These are phyloP conservation scores for Wickerhamomyces tratensis DNA, from an alignment of 805 yeast genomes.

Conservation along the genomic window DNA sequence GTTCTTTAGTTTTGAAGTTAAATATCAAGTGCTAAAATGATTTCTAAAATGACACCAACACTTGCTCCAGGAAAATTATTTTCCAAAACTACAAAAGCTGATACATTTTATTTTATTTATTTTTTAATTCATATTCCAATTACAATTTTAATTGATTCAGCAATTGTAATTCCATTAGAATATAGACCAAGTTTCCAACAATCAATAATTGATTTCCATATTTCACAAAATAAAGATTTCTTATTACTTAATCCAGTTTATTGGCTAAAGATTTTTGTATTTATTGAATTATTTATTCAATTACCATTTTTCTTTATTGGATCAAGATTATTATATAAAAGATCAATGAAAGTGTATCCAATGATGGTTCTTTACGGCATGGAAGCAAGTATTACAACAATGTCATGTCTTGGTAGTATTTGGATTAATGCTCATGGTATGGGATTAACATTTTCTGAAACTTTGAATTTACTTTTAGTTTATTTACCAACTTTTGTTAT, in stretches of 20 bases:
- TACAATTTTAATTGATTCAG: slow-evolving; percentile 66
- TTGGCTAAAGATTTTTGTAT: slow-evolving; percentile 70
- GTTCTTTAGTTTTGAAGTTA: too few relatives aligned
- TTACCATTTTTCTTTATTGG: slow-evolving; percentile 63
- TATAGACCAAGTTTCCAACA: slow-evolving; percentile 40
- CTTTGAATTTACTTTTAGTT: slow-evolving; percentile 34
- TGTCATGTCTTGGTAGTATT: slow-evolving; percentile 56
- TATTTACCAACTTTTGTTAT: slow-evolving; percentile 68
- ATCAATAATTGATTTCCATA: slow-evolving; percentile 46
- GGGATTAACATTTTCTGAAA: slow-evolving; percentile 23
- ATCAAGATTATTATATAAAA: slow-evolving; percentile 22
- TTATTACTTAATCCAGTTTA: slow-evolving; percentile 46
- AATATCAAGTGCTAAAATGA: too few relatives aligned
- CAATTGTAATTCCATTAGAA: slow-evolving; percentile 51
- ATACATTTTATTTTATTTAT: slow-evolving; percentile 39
- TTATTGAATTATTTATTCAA: slow-evolving; percentile 66
- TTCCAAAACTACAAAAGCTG: slow-evolving; percentile 15
- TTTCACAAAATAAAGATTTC: slow-evolving; percentile 60
- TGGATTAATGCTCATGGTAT: slow-evolving; percentile 23
- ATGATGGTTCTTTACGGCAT: slow-evolving; percentile 61
- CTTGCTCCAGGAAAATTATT: slow-evolving; percentile 5
- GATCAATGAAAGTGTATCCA: slow-evolving; percentile 22
- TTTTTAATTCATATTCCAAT: slow-evolving; percentile 64
- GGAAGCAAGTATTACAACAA: slow-evolving; percentile 75
- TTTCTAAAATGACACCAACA: too few relatives aligned